These are phyloP conservation scores for Aspergillus aculeatinus DNA, from an alignment of 2,329 filamentous ascomycete species.

Conservation along the genomic window DNA sequence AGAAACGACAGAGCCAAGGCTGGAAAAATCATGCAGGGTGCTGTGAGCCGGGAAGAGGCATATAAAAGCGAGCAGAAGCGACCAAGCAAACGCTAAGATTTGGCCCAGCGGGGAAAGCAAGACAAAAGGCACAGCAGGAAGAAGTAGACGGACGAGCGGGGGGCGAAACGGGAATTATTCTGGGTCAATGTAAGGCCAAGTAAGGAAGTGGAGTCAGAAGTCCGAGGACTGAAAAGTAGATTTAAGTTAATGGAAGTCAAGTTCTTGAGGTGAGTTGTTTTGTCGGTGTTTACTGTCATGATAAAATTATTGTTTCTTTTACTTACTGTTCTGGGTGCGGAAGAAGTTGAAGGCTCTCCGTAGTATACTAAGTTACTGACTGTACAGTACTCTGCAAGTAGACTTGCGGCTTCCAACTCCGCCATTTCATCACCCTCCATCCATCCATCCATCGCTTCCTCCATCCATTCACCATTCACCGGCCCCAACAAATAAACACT, in stretches of 20 bases:
- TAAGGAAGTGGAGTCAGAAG: neutral
- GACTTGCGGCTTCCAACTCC: neutral
- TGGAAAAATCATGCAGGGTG: neutral
- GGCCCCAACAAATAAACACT: neutral
- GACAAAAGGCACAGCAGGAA: neutral
- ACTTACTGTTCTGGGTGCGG: no score
- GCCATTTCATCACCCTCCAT: neutral
- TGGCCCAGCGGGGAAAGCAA: neutral
- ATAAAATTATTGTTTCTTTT: no score
- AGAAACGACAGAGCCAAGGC: slow-evolving; percentile 1
- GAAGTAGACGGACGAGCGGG: neutral
- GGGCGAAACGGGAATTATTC: neutral
- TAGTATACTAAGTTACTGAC: no score
- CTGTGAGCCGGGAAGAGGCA: slow-evolving; percentile 1
- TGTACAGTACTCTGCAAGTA: no score
- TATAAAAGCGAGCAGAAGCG: slow-evolving; percentile 6
- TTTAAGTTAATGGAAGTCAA: no score
- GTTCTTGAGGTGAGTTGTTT: no score
- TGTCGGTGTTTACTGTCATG: no score
- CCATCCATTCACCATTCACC: neutral
- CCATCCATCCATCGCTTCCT: no score
- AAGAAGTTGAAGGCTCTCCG: no score
- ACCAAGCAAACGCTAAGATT: neutral
- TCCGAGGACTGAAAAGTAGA: neutral
- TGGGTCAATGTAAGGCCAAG: neutral